These are phyloP conservation scores for Clitopilus passeckerianus DNA, from an alignment of 768 basidiomycete species.

Conservation along the genomic window DNA sequence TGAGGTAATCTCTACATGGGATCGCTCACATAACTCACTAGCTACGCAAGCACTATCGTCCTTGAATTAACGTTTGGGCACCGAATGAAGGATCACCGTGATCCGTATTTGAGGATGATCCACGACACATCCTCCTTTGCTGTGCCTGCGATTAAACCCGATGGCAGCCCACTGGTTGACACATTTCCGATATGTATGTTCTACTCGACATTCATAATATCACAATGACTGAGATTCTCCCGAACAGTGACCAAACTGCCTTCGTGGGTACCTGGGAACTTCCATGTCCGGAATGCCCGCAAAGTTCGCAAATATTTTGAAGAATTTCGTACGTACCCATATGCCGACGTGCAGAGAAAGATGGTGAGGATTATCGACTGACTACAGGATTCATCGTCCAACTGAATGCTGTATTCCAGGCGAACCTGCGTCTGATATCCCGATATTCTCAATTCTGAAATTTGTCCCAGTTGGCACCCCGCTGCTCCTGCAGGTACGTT, in stretches of 20 bases:
- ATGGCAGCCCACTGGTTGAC: slow-evolving; percentile 5
- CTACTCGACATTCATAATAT: slow-evolving; percentile 1
- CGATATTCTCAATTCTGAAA: too few relatives aligned
- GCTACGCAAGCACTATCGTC: slow-evolving; percentile 12
- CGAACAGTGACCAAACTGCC: slow-evolving; percentile 10
- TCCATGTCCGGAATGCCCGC: slow-evolving; percentile 9
- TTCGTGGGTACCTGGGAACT: slow-evolving; percentile 17
- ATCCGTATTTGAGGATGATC: slow-evolving; percentile 8
- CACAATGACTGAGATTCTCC: background rate
- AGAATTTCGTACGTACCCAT: slow-evolving; percentile 8
- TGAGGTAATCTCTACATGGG: slow-evolving; percentile 1
- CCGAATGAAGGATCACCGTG: slow-evolving; percentile 8
- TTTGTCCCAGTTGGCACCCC: background rate
- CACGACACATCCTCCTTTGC: background rate
- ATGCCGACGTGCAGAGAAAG: slow-evolving; percentile 6
- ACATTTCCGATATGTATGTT: slow-evolving; percentile 12
- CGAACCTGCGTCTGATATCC: too few relatives aligned
- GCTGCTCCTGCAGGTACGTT: slow-evolving; percentile 6
- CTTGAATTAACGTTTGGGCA: slow-evolving; percentile 14
- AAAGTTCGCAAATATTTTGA: background rate
- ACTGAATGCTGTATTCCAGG: slow-evolving; percentile 7
- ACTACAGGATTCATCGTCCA: background rate
- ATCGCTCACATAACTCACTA: background rate
- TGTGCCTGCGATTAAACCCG: background rate
- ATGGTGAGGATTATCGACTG: slow-evolving; percentile 8